Conservation (phyloP, 2,329 filamentous ascomycete genomes). For the Cordyceps sp. region DNA sequence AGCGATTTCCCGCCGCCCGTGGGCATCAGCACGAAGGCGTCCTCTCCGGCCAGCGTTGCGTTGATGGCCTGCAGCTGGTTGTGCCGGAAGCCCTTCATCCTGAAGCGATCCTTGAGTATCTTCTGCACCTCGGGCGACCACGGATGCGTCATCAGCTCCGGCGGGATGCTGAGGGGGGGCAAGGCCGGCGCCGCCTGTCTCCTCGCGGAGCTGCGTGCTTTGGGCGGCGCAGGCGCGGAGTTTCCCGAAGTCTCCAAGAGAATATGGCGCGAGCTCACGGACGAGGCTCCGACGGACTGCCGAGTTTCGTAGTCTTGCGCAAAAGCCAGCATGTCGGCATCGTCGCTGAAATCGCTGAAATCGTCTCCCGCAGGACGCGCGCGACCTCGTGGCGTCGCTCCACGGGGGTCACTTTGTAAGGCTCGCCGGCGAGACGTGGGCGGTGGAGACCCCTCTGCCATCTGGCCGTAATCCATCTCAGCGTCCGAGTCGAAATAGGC, state of each 20-base stretch:
- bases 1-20: slow-evolving; percentile 94
- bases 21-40: slow-evolving; percentile 94
- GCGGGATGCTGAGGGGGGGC: slow-evolving; percentile 21
- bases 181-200: slow-evolving; percentile 10
- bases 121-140: slow-evolving; percentile 80
- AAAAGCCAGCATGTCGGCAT: slow-evolving; percentile 33
- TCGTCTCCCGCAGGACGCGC: slow-evolving; percentile 12
- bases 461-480: no score
- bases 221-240: slow-evolving; percentile 10
- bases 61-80: slow-evolving; percentile 96
- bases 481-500: slow-evolving; percentile 10
- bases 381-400: slow-evolving; percentile 2
- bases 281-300: slow-evolving; percentile 12
- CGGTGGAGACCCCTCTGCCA: no score
- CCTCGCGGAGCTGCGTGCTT: slow-evolving; percentile 15
- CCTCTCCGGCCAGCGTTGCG: slow-evolving; percentile 69
- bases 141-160: slow-evolving; percentile 43
- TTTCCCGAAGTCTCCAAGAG: slow-evolving; percentile 35
- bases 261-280: slow-evolving; percentile 15
- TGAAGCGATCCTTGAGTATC: slow-evolving; percentile 69
- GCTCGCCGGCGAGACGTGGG: slow-evolving; percentile 3
- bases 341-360: slow-evolving; percentile 32
- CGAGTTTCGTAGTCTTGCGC: slow-evolving; percentile 31
- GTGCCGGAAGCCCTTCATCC: slow-evolving; percentile 70
- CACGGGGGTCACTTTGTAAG: slow-evolving; percentile 1